phyloP scores from a whole-genome alignment of 768 basidiomycete species.

The Boletus vermiculosoides region DNA sequence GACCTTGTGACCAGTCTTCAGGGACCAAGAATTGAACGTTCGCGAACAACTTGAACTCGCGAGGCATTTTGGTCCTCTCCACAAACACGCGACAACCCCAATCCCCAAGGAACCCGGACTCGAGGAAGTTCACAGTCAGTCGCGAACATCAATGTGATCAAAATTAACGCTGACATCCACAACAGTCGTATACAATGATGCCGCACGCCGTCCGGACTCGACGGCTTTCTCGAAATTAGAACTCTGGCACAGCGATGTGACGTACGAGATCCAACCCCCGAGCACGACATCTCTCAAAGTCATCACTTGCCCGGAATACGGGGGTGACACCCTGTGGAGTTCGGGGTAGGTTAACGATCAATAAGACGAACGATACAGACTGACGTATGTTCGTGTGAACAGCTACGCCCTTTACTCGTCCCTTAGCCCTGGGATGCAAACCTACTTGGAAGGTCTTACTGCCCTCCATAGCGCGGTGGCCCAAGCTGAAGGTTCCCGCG shows the following conservation, averaged over 20 bases:
- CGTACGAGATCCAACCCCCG: constrained; percentile 83
- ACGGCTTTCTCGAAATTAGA: constrained; percentile 70
- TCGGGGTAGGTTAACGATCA: constrained; percentile 54
- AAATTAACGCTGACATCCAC: constrained; percentile 6
- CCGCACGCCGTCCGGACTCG: constrained; percentile 58
- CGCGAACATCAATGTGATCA: background rate
- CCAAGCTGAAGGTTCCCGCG: constrained; percentile 73
- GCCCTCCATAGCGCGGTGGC: constrained; percentile 77
- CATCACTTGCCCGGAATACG: constrained; percentile 64
- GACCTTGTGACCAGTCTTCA: constrained; percentile 51
- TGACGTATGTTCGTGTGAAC: constrained; percentile 7
- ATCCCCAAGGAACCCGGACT: constrained; percentile 68
- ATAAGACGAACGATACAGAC: background rate
- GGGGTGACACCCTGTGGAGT: constrained; percentile 81
- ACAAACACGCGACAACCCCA: constrained; percentile 82
- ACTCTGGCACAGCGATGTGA: constrained; percentile 80
- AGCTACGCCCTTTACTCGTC: constrained; percentile 85
- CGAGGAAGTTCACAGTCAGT: constrained; percentile 71
- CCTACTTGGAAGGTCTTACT: constrained; percentile 68
- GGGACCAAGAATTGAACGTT: constrained; percentile 68
- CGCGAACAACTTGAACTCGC: constrained; percentile 71
- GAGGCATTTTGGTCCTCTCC: constrained; percentile 69
- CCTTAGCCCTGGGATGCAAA: constrained; percentile 70
- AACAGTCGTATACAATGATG: constrained; percentile 70
- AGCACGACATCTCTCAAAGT: constrained; percentile 75